Evolutionary conservation across 257 asterid genomes (phyloP), one percentile per base, ranked within the genome.

Genomic region (Nicotiana obtusifolia): DNA sequence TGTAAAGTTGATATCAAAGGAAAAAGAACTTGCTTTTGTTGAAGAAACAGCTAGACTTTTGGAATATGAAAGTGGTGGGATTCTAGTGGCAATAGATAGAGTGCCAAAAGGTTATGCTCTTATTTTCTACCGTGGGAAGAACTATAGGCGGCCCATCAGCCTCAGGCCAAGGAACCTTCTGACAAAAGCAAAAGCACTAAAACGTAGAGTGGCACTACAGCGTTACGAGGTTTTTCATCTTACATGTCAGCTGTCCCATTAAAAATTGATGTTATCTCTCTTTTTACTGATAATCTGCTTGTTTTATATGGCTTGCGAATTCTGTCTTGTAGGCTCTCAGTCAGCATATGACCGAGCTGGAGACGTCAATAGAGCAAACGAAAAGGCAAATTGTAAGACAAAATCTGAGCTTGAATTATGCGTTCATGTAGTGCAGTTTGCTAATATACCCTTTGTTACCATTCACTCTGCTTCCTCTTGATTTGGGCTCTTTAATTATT

Each of bases 31-130:
- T 84, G 86, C 97, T 69, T 94, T 94, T 82, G 98, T 87, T 81
- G 98, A 95, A 89, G 99, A 95, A 89, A 89, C 98, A 73, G 96
- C 97, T 20, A 88, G 97, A 83, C 98, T 95, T 64, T 86, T 95
- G 90, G 99, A 94, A 89, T 92, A 94, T 82, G 99, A 95, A 87
- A 95, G 99, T 86, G 98, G 97, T 71, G 97, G 99, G 52, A 92
- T 95, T 83, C 83, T 95, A 68, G 98, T 95, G 81, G 88, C 97
- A 11, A 91, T 91, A 61, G 98, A 94, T 71, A 89, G 95, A 80
- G 97, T 94, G 80, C 95, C 99, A 54, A 95, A 95, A 86, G 99
- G 99, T 33, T 86, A 88, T 89, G 89, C 90, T 61, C 87, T 95
- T 85, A 91, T 94, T 83, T 94, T 91, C 87, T 94, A 94, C 86